Conservation (phyloP, 2,329 filamentous ascomycete species). For the Aspergillus quadrilineatus region DNA sequence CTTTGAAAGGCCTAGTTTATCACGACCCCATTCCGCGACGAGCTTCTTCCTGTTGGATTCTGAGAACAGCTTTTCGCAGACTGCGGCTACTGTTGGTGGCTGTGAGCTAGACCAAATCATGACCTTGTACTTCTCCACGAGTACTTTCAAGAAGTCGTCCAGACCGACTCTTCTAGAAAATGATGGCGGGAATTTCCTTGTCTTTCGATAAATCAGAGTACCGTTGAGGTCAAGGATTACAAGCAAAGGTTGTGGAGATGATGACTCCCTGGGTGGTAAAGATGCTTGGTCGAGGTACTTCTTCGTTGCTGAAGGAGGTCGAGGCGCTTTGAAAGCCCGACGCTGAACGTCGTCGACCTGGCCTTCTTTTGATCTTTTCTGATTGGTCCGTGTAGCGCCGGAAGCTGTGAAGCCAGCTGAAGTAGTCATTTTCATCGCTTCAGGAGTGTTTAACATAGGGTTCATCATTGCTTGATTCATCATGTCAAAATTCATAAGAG, state of each 20-base stretch:
- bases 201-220: slow-evolving; percentile 74
- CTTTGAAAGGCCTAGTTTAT: slow-evolving; percentile 66
- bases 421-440: slow-evolving; percentile 5
- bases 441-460: slow-evolving; percentile 13
- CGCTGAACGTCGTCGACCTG: not conserved
- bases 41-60: slow-evolving; percentile 55
- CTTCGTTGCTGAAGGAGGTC: slow-evolving; percentile 56
- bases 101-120: slow-evolving; percentile 90
- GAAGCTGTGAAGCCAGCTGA: not conserved
- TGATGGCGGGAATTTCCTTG: slow-evolving; percentile 47
- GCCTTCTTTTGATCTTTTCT: not conserved
- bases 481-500: slow-evolving; percentile 17
- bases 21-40: slow-evolving; percentile 73
- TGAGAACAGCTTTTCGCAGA: slow-evolving; percentile 60
- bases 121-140: slow-evolving; percentile 72
- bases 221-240: slow-evolving; percentile 92
- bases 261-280: slow-evolving; percentile 43
- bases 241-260: slow-evolving; percentile 63
- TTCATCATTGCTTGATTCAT: slow-evolving; percentile 8
- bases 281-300: slow-evolving; percentile 61
- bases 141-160: slow-evolving; percentile 67
- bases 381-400: not conserved
- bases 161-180: slow-evolving; percentile 70
- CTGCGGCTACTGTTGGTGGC: slow-evolving; percentile 65
- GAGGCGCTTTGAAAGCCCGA: slow-evolving; percentile 22